Evolutionary conservation across 768 basidiomycete genomes (phyloP).

Genomic region (Calocera cornea): DNA sequence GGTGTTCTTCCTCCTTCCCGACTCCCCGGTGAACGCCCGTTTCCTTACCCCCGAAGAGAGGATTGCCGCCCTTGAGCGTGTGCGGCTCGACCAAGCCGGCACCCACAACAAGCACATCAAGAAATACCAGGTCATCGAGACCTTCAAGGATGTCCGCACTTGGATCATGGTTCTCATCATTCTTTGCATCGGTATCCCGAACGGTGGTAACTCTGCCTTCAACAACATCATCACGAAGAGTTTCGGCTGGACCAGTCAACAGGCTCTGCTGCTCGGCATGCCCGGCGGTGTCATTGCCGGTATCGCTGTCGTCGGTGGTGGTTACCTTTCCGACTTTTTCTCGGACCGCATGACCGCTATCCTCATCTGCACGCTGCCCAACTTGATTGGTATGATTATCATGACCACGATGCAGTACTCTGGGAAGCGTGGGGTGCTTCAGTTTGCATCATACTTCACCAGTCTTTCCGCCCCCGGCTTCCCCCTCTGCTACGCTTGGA

Average conservation of each 20-base stretch:
- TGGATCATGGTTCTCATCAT: slow-evolving; percentile 51
- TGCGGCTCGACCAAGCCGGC: slow-evolving; percentile 40
- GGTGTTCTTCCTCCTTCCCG: slow-evolving; percentile 48
- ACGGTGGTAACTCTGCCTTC: slow-evolving; percentile 32
- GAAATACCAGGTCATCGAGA: slow-evolving; percentile 44
- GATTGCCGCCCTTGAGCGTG: slow-evolving; percentile 48
- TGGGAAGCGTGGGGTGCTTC: not conserved
- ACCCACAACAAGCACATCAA: slow-evolving; percentile 49
- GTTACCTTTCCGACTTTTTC: slow-evolving; percentile 44
- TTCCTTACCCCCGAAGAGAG: slow-evolving; percentile 46
- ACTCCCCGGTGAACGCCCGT: slow-evolving; percentile 47
- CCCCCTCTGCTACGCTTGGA: slow-evolving; percentile 42
- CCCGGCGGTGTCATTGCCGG: slow-evolving; percentile 42
- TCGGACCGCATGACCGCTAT: slow-evolving; percentile 49
- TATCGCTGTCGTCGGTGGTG: slow-evolving; percentile 38
- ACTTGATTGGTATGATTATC: not conserved
- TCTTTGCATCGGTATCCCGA: slow-evolving; percentile 37
- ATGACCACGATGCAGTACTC: slow-evolving; percentile 4
- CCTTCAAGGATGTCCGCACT: slow-evolving; percentile 42
- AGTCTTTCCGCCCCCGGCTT: slow-evolving; percentile 3
- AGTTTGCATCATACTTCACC: not conserved
- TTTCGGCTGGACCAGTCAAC: slow-evolving; percentile 48
- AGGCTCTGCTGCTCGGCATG: slow-evolving; percentile 46
- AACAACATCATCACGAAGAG: slow-evolving; percentile 49
- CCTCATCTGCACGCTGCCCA: slow-evolving; percentile 19